phyloP scores from a whole-genome alignment of 148 eudicot species.

The Chenopodium album region DNA sequence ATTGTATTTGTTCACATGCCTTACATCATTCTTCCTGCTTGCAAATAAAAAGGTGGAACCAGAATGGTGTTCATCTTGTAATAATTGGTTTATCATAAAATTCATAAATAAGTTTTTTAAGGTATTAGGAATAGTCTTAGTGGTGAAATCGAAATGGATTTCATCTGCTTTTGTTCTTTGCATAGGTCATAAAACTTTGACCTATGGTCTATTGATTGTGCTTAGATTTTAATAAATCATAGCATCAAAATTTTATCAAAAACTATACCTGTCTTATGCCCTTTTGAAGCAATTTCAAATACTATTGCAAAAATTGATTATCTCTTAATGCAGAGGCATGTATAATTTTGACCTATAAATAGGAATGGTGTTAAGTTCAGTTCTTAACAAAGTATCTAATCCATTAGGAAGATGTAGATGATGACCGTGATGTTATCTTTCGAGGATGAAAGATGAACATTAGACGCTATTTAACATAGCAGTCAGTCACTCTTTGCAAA shows the following conservation, averaged over 20 bases:
- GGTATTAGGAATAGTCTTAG: not conserved
- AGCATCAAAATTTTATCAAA: not conserved
- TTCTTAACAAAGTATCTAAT: no score
- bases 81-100: slow-evolving; percentile 4
- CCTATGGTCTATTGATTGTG: not conserved
- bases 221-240: not conserved
- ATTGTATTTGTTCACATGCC: slow-evolving; percentile 75
- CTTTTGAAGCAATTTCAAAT: no score
- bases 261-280: not conserved
- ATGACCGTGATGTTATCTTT: no score
- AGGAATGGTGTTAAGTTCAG: no score
- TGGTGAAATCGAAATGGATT: not conserved
- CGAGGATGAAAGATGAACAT: no score
- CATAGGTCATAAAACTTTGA: not conserved
- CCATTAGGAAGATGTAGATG: no score
- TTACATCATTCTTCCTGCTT: slow-evolving; percentile 57
- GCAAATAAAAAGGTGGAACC: slow-evolving; percentile 43
- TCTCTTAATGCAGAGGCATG: no score
- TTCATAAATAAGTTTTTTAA: not conserved
- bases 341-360: no score
- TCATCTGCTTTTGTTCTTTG: not conserved
- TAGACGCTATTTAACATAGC: no score
- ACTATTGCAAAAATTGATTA: no score
- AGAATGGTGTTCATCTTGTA: slow-evolving; percentile 23
- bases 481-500: no score